These are phyloP conservation scores for Parasarocladium wereldwijsianum DNA, from an alignment of 2,329 filamentous ascomycete genomes.

Conservation along the genomic window DNA sequence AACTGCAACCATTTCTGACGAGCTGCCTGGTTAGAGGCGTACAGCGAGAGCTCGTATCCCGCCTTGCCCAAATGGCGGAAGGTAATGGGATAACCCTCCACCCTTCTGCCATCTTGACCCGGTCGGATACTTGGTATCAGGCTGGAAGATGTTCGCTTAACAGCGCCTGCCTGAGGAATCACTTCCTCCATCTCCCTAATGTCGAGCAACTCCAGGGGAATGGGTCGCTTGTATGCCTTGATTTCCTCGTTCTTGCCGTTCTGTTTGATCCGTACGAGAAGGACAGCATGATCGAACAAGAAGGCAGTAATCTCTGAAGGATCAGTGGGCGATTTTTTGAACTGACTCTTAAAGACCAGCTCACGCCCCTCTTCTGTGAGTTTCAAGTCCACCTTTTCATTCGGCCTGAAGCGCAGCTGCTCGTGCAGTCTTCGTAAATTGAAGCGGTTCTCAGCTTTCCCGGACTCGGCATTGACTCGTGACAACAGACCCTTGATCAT, in stretches of 20 bases:
- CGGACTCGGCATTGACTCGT: constrained; percentile 85
- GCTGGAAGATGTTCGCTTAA: constrained; percentile 80
- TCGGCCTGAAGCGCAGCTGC: constrained; percentile 78
- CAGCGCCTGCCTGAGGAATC: constrained; percentile 62
- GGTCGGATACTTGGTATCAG: constrained; percentile 46
- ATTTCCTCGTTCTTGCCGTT: constrained; percentile 89
- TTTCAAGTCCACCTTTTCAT: constrained; percentile 85
- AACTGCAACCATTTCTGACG: constrained; percentile 95
- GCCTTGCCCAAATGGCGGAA: constrained; percentile 93
- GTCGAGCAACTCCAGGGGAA: constrained; percentile 80
- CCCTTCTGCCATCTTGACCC: constrained; percentile 39
- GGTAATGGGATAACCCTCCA: constrained; percentile 82
- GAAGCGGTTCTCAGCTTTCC: constrained; percentile 95
- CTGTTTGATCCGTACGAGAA: constrained; percentile 81
- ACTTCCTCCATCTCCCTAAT: constrained; percentile 97
- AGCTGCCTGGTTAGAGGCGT: constrained; percentile 70
- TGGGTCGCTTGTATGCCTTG: constrained; percentile 86
- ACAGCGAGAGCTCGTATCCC: constrained; percentile 84
- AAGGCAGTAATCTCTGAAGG: constrained; percentile 84
- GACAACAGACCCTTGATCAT: constrained; percentile 78
- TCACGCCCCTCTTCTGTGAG: constrained; percentile 87
- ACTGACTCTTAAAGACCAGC: constrained; percentile 80
- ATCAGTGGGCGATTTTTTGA: constrained; percentile 87
- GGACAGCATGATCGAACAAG: constrained; percentile 88
- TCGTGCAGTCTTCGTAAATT: constrained; percentile 86